Evolutionary conservation across 208 protist species (phyloP), one percentile per base, ranked within the genome.

Genomic region (Trypanosoma mega): DNA sequence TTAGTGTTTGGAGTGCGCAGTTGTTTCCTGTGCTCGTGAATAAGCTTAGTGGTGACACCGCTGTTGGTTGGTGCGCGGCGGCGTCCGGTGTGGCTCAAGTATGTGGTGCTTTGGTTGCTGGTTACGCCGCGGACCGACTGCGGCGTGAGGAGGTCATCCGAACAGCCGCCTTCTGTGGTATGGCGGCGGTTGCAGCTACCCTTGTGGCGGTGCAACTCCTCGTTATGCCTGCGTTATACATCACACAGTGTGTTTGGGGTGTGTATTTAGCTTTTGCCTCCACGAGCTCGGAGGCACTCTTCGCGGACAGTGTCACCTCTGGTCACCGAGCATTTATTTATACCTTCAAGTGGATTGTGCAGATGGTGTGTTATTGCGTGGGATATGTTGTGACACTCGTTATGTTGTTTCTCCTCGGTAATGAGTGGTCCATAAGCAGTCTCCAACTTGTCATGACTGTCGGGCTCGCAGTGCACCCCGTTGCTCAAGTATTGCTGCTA

Each of bases 301-400:
- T 87, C 58, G 83, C 79, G 39, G 79, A 87, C 61, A 82, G 75
- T 62, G 65, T 87, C 3, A 55, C 58, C n/a, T 49, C 49, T 14
- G 73, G 76, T 2, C 49, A 67, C 36, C 72, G 83, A 2, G 71
- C 68, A 18, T 30, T 33, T 41, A 64, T 80, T 26, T 90, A 90
- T 63, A 90, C 78, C 54, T 30, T 73, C 24, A 90, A 90, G 74
- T 90, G 83, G 80, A 78, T 87, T 3, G 60, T 80, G 39, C 76
- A 87, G 63, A 82, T 74, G 5, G 6, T 82, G 5, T 84, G 71
- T 54, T 73, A 72, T 41, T 63, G 73, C n/a, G 69, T 87, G 2
- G 83, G 83, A 20, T 85, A 72, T 46, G 21, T 63, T 11, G 14
- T 37, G 1, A 66, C 71, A 8, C 56, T 85, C 41, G 20, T 80